Base-by-base conservation (phyloP, 2,329 filamentous ascomycete species). In the Exophiala mesophila region DNA sequence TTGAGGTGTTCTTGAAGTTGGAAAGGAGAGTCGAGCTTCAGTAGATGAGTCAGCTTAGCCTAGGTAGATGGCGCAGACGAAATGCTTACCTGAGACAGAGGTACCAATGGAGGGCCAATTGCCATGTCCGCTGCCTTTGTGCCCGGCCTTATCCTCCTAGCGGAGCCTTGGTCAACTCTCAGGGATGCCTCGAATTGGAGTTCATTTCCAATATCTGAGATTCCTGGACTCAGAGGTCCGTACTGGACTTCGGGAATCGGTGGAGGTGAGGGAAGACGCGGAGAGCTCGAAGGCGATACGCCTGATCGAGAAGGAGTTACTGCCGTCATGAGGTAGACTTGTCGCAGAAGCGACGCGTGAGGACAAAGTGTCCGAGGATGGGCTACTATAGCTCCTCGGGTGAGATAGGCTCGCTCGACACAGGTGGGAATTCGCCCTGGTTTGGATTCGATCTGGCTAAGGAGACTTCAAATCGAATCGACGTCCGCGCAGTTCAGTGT, bases 1-100 rank as follows among this genome's bases (percentile, higher is more conserved):
- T 94, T 90, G 41, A 98, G 82, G 61, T 98, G 90, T 67, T 98
- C 92, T 65, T 96, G 94, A 13, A 97, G 79, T 64, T 96, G 92
- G 63, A 97, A 98, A 32, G 92, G 86, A 16, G 90, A 97, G 62
- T 98, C 89, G 55, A 98, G 88, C 86, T 96, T 63, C n/a, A n/a
- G n/a, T n/a, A n/a, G n/a, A n/a, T n/a, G n/a, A n/a, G n/a, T n/a
- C n/a, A n/a, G n/a, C n/a, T n/a, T 28, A 43, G 26, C 15, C 17
- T n/a, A n/a, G n/a, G 9, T 17, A 15, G 29, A 7, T 23, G 19
- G 28, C 10, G 9, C 23, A 26, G 20, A 29, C 29, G 12, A 3
- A 31, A 19, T 44, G 63, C 76, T 52, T 63, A 94, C 88, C 73
- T 96, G 86, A 53, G 80, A 79, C 46, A 96, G 70, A 31, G 90